phyloP scores from a whole-genome alignment of 1,284 basidiomycete species.

The Leccinum solheimii region DNA sequence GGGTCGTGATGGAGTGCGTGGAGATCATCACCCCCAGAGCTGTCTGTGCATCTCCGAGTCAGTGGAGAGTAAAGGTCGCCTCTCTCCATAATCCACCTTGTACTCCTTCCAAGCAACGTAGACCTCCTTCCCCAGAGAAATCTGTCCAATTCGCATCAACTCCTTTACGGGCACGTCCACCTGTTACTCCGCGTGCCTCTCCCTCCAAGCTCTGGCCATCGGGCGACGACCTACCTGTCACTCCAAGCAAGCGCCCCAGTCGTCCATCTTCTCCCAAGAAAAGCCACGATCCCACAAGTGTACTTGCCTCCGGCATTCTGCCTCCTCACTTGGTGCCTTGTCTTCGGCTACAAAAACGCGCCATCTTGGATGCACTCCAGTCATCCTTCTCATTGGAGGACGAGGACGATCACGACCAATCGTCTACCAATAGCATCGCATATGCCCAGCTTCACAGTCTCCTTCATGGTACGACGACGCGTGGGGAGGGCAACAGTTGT shows the following conservation, averaged over 20 bases:
- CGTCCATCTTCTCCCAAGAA: conserved; percentile 21
- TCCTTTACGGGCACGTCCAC: conserved; percentile 31
- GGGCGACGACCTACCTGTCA: conserved; percentile 12
- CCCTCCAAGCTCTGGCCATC: conserved; percentile 16
- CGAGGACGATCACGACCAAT: conserved; percentile 34
- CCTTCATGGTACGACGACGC: conserved; percentile 67
- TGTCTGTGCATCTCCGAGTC: conserved; percentile 17
- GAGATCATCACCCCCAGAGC: conserved; percentile 38
- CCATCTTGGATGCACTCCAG: conserved; percentile 53
- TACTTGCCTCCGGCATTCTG: conserved; percentile 24
- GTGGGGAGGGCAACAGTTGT: conserved; percentile 90
- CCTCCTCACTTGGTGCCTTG: conserved; percentile 44
- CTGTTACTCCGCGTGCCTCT: conserved; percentile 19
- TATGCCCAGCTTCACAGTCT: conserved; percentile 59
- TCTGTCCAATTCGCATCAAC: conserved; percentile 18
- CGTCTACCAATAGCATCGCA: conserved; percentile 50
- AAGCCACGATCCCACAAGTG: background rate
- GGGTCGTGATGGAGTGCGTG: conserved; percentile 42
- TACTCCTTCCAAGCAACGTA: conserved; percentile 24
- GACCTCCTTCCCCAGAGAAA: conserved; percentile 4
- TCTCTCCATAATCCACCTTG: conserved; percentile 12
- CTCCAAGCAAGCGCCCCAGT: conserved; percentile 20
- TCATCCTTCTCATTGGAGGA: conserved; percentile 30
- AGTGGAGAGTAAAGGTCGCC: background rate
- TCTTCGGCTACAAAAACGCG: conserved; percentile 56